Evolutionary conservation across 306 rosid species (phyloP).

Genomic region (Acacia melanoxylon): DNA sequence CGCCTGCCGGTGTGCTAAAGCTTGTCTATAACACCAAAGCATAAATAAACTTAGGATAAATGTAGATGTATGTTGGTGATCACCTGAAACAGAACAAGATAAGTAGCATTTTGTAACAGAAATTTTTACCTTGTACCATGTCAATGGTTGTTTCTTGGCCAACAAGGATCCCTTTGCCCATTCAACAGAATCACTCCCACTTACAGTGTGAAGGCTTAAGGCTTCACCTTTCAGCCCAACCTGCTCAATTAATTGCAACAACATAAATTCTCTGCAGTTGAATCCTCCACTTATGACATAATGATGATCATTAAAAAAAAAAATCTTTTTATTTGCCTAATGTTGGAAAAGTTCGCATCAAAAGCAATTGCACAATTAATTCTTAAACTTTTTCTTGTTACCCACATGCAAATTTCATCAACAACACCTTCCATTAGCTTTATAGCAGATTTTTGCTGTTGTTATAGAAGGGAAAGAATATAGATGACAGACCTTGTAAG

Average conservation of each 20-base stretch:
- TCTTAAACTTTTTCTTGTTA: not conserved
- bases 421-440: not conserved
- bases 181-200: constrained; percentile 78
- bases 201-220: constrained; percentile 61
- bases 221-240: constrained; percentile 86
- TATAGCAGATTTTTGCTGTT: not conserved
- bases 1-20: constrained; percentile 70
- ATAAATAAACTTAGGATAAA: constrained; percentile 7
- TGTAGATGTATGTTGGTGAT: constrained; percentile 8
- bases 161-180: constrained; percentile 74
- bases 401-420: not conserved
- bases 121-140: constrained; percentile 89
- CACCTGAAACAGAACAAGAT: not conserved
- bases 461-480: not conserved
- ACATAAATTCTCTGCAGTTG: not conserved
- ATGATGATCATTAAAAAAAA: not conserved
- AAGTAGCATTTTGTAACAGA: constrained; percentile 16
- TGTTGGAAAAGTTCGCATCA: not conserved
- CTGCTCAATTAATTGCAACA: constrained; percentile 47
- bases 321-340: not conserved
- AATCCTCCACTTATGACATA: not conserved
- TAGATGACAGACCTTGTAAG: constrained; percentile 73
- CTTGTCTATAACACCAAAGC: constrained; percentile 50
- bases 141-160: constrained; percentile 65
- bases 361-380: not conserved